Base-by-base conservation (phyloP, 225 moss, liverwort and hornwort genomes). In the Pseudisothecium myosuroides region DNA sequence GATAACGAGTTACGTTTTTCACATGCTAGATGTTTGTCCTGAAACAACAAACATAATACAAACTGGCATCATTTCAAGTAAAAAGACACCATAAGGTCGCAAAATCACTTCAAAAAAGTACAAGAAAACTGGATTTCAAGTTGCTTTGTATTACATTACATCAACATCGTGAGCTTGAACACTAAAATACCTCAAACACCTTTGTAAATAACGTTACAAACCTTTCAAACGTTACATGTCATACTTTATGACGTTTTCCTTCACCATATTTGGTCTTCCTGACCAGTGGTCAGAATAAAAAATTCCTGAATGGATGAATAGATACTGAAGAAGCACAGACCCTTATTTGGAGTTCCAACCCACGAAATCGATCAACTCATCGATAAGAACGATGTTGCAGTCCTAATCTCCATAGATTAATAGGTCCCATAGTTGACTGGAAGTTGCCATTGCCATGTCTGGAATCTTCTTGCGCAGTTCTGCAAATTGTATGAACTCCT, bases 401-500 rank as follows among this genome's bases (percentile, higher is more conserved):
- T 60, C 71, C 37, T 80, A 32, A 86, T 83, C 83, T 76, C 41
- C 86, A 47, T 83, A 31, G 64, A 52, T 59, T 65, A 52, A 79
- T 77, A 86, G 52, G 66, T 32, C 52, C n/a, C 79, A 71, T 52
- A 31, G 29, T 77, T 81, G 82, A 58, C 79, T 31, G 17, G 24
- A 83, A 66, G 18, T 72, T 84, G 83, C 98, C 83, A 95, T 83
- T 58, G 93, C 93, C 85, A 98, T 92, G 56, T 91, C 80, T 76
- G 94, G 94, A 54, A 95, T 89, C 88, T 96, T 96, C 88, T 94
- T 97, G 43, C 98, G 93, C 82, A 98, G 87, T 58, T 94, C 85
- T 78, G 96, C 91, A 93, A 98, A 98, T 81, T 92, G 90, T 20
- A 76, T 82, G 80, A 97, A 97, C 56, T 97, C 98, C 95, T 98